Evolutionary conservation across 2,329 filamentous ascomycete species (phyloP), one percentile per base, ranked within the genome.

Genomic region (Xylaria sp.): DNA sequence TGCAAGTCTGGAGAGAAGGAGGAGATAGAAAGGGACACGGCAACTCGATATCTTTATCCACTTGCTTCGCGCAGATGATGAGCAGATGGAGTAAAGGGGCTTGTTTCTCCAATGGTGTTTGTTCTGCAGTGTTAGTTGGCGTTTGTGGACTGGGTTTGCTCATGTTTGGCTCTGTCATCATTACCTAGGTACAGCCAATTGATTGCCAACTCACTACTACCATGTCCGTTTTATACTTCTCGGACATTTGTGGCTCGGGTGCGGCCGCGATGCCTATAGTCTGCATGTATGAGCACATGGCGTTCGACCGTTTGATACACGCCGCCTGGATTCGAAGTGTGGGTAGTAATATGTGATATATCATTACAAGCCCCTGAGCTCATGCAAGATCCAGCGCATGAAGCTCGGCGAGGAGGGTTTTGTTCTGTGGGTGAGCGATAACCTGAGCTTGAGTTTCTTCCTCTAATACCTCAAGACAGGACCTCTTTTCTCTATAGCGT

Each of bases 351-450:
- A 21, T 35, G 21, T 53, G 55, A 64, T 59, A 23, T 47, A 48
- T 60, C 57, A 65, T 21, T 48, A 27, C 21, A 54, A 47, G 16
- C 10, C 23, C 23, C 13, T 25, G n/a, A 40, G 18, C 21, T 35
- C 47, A 58, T 58, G 54, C 62, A 58, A 64, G 44, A 64, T 58
- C 23, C 18, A 29, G 62, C 35, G 23, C 42, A 37, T 32, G 54
- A 51, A 35, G 35, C 54, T 51, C 57, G 37, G 63, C 44, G 29
- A 64, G 53, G 16, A 16, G 48, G 23, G 32, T 27, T 42, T 53
- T 18, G 27, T 21, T 13, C 12, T 35, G n/a, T n/a, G 9, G 32
- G 10, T 8, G 10, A 16, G 18, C 12, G 16, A 37, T 32, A 13
- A 35, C 5, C 32, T 3, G 29, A 37, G 32, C n/a, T 37, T 55